These are phyloP conservation scores for Termitomyces sp. DNA, from an alignment of 768 basidiomycete species.

Conservation along the genomic window DNA sequence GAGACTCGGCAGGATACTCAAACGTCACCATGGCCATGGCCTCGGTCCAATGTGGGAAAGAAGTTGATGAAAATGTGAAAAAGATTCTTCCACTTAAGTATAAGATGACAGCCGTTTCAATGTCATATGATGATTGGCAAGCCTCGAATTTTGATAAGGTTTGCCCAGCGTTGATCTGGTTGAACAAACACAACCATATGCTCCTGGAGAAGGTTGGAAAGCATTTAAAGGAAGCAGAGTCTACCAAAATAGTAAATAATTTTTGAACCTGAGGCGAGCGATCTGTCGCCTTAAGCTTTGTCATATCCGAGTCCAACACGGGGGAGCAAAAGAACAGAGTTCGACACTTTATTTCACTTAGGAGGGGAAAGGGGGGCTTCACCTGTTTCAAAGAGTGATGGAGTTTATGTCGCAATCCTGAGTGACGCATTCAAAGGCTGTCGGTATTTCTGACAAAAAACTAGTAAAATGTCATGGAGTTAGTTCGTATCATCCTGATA, in stretches of 20 bases:
- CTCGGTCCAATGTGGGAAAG: conserved; percentile 1
- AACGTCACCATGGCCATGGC: neutral
- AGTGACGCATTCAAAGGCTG: neutral
- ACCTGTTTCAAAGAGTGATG: neutral
- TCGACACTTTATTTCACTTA: neutral
- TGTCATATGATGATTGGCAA: conserved; percentile 1
- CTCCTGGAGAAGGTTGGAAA: neutral
- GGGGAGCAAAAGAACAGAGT: neutral
- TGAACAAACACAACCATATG: neutral
- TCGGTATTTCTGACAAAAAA: neutral
- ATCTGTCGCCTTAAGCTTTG: neutral
- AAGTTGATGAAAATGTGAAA: neutral
- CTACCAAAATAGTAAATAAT: neutral
- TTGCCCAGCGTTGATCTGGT: neutral
- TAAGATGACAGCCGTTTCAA: neutral
- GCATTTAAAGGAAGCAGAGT: neutral
- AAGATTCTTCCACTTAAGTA: neutral
- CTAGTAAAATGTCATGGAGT: neutral
- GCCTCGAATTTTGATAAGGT: neutral
- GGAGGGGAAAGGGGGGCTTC: neutral
- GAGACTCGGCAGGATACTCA: neutral
- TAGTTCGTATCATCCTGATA: neutral
- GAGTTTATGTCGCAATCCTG: neutral
- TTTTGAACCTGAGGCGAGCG: neutral
- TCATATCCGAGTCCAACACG: neutral